Evolutionary conservation across 2,329 filamentous ascomycete genomes (phyloP).

Genomic region (Pseudopithomyces maydicus): DNA sequence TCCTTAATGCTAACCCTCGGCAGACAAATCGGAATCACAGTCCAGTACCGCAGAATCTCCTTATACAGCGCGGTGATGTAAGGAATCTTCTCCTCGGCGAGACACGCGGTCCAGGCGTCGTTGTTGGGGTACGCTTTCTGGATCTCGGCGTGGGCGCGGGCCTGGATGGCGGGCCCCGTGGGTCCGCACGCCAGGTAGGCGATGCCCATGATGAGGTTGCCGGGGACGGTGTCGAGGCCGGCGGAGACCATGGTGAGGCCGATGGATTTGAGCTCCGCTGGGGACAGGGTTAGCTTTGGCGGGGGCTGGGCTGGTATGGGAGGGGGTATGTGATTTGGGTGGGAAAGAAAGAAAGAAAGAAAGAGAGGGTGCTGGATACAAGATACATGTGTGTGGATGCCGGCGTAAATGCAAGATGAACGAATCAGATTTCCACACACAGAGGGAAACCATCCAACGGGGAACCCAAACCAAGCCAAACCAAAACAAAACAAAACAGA

Average conservation of each 20-base stretch:
- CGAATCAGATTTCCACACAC: too few species aligned
- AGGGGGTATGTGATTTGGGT: background rate
- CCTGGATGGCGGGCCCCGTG: constrained; percentile 72
- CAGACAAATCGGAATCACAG: constrained; percentile 78
- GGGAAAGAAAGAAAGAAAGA: background rate
- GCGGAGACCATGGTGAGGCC: constrained; percentile 83
- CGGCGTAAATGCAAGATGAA: too few species aligned
- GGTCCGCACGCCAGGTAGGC: constrained; percentile 70
- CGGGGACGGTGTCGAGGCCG: constrained; percentile 80
- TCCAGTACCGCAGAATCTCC: constrained; percentile 78
- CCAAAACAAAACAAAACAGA: too few species aligned
- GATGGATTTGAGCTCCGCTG: constrained; percentile 78
- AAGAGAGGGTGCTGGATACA: too few species aligned
- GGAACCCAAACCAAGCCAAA: too few species aligned
- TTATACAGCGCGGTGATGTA: constrained; percentile 81
- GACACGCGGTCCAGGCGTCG: constrained; percentile 76
- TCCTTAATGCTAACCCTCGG: constrained; percentile 74
- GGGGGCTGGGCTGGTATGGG: background rate
- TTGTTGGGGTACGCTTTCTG: constrained; percentile 71
- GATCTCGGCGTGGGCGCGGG: constrained; percentile 72
- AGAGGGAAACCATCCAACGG: too few species aligned
- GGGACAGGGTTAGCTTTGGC: constrained; percentile 17
- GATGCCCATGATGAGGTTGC: constrained; percentile 79
- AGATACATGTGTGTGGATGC: too few species aligned
- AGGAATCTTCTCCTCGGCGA: constrained; percentile 74